Conservation (phyloP, 345 rosid genomes). For the Eucalyptus brandiana region DNA sequence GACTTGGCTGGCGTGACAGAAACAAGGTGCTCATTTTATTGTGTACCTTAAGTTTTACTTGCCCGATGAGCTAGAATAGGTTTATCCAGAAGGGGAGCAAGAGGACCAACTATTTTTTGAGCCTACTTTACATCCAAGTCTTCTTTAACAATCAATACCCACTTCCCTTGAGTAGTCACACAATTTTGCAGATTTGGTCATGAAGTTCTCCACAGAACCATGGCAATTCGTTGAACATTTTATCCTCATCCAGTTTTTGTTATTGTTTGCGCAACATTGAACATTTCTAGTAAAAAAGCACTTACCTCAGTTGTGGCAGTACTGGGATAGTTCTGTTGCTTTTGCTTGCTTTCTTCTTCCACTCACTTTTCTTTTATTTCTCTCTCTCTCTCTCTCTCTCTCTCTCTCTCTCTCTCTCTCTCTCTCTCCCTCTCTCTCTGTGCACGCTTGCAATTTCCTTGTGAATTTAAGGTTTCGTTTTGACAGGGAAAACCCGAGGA, state of each 20-base stretch:
- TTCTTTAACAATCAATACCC: not conserved
- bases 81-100: not conserved
- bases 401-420: no score
- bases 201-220: not conserved
- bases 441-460: not conserved
- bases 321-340: not conserved
- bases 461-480: not conserved
- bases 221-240: not conserved
- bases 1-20: conserved; percentile 71
- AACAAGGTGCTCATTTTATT: conserved; percentile 45
- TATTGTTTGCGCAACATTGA: not conserved
- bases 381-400: not conserved
- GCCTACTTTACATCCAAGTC: not conserved
- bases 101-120: not conserved
- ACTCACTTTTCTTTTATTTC: not conserved
- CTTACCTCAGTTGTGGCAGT: not conserved
- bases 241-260: not conserved
- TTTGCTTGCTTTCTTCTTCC: not conserved
- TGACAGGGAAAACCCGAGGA: not conserved
- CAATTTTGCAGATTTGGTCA: not conserved
- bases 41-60: not conserved
- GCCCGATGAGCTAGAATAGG: not conserved
- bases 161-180: not conserved
- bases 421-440: not conserved
- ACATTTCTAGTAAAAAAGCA: not conserved